Conservation (phyloP, 2,329 filamentous ascomycete species). For the Scolecobasidium constrictum region DNA sequence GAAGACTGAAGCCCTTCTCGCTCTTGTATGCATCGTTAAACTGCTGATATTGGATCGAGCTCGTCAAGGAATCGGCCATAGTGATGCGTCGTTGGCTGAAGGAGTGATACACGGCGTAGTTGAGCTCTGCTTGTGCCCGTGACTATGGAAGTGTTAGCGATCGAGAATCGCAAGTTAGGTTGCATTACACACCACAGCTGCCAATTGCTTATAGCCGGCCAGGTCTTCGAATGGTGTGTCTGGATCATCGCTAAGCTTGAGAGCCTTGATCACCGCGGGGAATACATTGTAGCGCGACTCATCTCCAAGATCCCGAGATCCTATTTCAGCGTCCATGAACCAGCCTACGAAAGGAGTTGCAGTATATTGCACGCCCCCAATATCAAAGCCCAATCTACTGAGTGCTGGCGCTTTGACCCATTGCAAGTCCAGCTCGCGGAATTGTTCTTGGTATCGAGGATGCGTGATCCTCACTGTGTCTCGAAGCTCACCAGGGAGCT, state of each 20-base stretch:
- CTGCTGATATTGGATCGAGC: slow-evolving; percentile 16
- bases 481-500: slow-evolving; percentile 13
- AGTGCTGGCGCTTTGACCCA: slow-evolving; percentile 19
- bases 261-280: slow-evolving; percentile 13
- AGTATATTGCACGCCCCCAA: slow-evolving; percentile 19
- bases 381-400: slow-evolving; percentile 18
- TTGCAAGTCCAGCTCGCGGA: slow-evolving; percentile 16
- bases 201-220: slow-evolving; percentile 16
- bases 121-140: slow-evolving; percentile 18
- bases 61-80: slow-evolving; percentile 18
- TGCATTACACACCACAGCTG: slow-evolving; percentile 3
- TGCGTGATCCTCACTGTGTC: slow-evolving; percentile 16
- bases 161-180: background rate
- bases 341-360: slow-evolving; percentile 20
- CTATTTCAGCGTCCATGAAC: slow-evolving; percentile 23
- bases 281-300: slow-evolving; percentile 18
- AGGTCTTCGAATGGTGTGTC: slow-evolving; percentile 14
- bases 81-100: slow-evolving; percentile 14
- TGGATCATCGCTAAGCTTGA: slow-evolving; percentile 11
- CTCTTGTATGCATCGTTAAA: slow-evolving; percentile 17
- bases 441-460: slow-evolving; percentile 15
- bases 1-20: slow-evolving; percentile 16
- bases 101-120: slow-evolving; percentile 18
- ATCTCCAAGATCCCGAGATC: slow-evolving; percentile 19
- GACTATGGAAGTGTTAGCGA: slow-evolving; percentile 9